A percentile compares a stretch with the other conserved stretches of the same genome.
Conservation (phyloP, 768 basidiomycete species). For the Boletus reticulatus region DNA sequence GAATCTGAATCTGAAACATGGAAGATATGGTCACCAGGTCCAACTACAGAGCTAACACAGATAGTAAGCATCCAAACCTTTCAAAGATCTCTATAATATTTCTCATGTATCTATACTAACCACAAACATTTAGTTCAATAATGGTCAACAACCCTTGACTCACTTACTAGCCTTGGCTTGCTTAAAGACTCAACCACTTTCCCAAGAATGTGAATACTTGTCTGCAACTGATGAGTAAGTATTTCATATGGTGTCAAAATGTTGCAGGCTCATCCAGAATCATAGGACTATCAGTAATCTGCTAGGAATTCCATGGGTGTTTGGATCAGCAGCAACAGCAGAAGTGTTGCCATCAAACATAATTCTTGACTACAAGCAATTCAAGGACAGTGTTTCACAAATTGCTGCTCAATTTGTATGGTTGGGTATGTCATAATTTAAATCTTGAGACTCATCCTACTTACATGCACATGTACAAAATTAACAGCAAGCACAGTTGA, state of each 20-base stretch:
- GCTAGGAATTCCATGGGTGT: too few relatives aligned
- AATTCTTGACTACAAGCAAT: not conserved
- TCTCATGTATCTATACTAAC: not conserved
- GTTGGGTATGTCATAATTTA: not conserved
- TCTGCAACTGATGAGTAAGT: not conserved
- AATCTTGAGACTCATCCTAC: too few relatives aligned
- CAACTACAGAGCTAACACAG: not conserved
- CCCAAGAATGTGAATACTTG: not conserved
- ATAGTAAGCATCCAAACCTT: not conserved
- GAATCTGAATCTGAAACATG: not conserved
- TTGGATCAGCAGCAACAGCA: too few relatives aligned
- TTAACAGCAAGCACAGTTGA: not conserved
- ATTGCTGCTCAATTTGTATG: conserved; percentile 2
- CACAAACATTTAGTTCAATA: not conserved
- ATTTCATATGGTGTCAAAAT: too few relatives aligned
- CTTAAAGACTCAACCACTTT: not conserved
- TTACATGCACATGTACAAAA: too few relatives aligned
- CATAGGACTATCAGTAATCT: too few relatives aligned
- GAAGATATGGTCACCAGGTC: conserved; percentile 2
- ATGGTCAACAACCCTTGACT: too few relatives aligned
- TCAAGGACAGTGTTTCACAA: conserved; percentile 5
- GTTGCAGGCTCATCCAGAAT: too few relatives aligned
- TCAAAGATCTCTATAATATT: too few relatives aligned
- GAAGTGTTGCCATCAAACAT: not conserved
- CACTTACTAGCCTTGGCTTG: too few relatives aligned